Percentiles rank a stretch among this genome's conserved stretches.
These are phyloP conservation scores for Zostera marina DNA, from an alignment of 116 monocot genomes.

Conservation along the genomic window DNA sequence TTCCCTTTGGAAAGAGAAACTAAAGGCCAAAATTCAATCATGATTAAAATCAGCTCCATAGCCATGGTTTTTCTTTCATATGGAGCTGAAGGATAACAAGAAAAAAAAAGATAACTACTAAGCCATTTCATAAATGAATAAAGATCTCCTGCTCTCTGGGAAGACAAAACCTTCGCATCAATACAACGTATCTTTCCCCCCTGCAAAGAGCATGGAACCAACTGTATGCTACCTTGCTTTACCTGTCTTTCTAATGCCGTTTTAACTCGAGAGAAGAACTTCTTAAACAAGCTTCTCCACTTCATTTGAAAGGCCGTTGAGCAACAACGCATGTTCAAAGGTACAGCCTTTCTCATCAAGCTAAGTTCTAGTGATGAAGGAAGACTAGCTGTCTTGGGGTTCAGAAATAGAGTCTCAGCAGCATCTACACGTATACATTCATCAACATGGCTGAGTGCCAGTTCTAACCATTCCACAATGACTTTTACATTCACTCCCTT, in stretches of 20 bases:
- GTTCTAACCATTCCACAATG: conserved; percentile 52
- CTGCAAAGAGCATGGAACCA: conserved; percentile 5
- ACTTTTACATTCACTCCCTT: conserved; percentile 61
- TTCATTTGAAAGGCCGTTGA: conserved; percentile 98
- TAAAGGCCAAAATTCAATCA: conserved; percentile 79
- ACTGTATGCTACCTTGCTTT: conserved; percentile 64
- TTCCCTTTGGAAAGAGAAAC: conserved; percentile 12
- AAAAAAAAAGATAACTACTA: conserved; percentile 68
- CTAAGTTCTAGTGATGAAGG: conserved; percentile 76
- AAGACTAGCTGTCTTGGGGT: conserved; percentile 91
- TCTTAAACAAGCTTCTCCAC: conserved; percentile 86
- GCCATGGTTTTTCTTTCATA: conserved; percentile 99
- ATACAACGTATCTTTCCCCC: conserved; percentile 5
- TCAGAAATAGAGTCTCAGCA: conserved; percentile 82
- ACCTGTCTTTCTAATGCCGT: conserved; percentile 83
- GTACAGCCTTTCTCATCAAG: conserved; percentile 63
- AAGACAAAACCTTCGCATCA: not conserved
- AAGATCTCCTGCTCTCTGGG: conserved; percentile 43
- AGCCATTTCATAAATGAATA: conserved; percentile 89
- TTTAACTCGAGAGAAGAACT: conserved; percentile 72
- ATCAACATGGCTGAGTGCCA: conserved; percentile 77
- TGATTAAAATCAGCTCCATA: conserved; percentile 86
- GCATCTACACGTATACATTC: conserved; percentile 81
- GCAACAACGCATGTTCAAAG: conserved; percentile 88
- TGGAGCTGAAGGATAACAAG: conserved; percentile 96